These are phyloP conservation scores for Aureobasidium sp. DNA, from an alignment of 2,329 filamentous ascomycete genomes.

Conservation along the genomic window DNA sequence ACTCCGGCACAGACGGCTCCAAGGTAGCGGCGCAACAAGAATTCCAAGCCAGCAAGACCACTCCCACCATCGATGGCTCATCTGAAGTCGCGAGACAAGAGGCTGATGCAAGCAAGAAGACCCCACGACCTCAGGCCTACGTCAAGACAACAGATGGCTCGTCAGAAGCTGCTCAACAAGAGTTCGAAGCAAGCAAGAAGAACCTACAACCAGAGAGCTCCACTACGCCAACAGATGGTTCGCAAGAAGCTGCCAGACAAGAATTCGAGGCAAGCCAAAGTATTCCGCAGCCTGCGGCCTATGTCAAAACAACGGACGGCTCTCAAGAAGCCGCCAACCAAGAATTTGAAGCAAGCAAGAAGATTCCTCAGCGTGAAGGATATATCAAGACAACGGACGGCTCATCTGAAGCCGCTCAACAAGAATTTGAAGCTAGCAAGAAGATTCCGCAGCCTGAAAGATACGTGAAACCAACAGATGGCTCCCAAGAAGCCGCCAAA, in stretches of 20 bases:
- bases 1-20: background rate
- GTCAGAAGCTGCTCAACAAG: background rate
- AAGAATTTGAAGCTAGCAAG: slow-evolving; percentile 13
- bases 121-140: background rate
- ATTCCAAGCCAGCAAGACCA: background rate
- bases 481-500: slow-evolving; percentile 2
- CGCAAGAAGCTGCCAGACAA: background rate
- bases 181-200: no score
- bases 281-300: no score
- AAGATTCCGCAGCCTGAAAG: background rate
- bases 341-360: slow-evolving; percentile 3
- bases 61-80: background rate
- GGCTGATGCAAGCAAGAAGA: slow-evolving; percentile 6
- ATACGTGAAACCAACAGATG: slow-evolving; percentile 2
- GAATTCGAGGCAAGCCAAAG: background rate
- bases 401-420: background rate
- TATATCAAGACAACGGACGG: background rate
- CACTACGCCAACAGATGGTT: no score
- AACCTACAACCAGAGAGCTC: no score
- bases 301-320: no score
- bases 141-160: slow-evolving; percentile 11
- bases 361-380: no score
- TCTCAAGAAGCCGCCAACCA: no score
- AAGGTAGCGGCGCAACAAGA: background rate
- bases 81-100: slow-evolving; percentile 4